phyloP scores from a whole-genome alignment of 345 rosid species.

The Fremontodendron californicum region DNA sequence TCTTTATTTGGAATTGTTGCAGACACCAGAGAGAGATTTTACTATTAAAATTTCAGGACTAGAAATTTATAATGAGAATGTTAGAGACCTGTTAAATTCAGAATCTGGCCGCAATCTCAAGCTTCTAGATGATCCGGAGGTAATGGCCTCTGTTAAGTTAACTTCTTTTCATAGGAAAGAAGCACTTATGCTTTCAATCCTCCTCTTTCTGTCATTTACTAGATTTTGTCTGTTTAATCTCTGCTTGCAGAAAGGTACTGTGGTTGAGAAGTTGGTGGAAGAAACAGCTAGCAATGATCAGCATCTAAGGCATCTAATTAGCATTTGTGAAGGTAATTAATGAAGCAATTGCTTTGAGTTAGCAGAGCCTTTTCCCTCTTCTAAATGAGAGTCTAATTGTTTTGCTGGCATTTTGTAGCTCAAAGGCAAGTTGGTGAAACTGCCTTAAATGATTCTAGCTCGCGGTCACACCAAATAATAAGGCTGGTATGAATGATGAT shows the following conservation, averaged over 20 bases:
- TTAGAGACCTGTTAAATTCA: slow-evolving; percentile 80
- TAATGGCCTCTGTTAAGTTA: slow-evolving; percentile 23
- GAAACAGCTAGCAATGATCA: slow-evolving; percentile 76
- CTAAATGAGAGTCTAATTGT: slow-evolving; percentile 19
- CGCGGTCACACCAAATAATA: slow-evolving; percentile 96
- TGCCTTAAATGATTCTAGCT: slow-evolving; percentile 92
- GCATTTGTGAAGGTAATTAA: slow-evolving; percentile 84
- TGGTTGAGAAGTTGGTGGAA: slow-evolving; percentile 93
- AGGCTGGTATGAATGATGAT: slow-evolving; percentile 57
- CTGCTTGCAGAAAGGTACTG: slow-evolving; percentile 81
- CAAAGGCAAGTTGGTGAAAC: slow-evolving; percentile 99
- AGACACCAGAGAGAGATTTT: slow-evolving; percentile 98
- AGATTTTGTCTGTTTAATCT: slow-evolving; percentile 14
- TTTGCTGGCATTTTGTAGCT: slow-evolving; percentile 42
- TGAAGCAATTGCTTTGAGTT: slow-evolving; percentile 10
- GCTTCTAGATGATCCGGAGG: slow-evolving; percentile 99
- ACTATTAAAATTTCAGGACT: slow-evolving; percentile 89
- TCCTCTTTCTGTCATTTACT: slow-evolving; percentile 6
- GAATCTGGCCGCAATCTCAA: slow-evolving; percentile 90
- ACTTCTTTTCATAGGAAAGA: neutral
- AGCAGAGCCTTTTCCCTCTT: neutral
- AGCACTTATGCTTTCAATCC: neutral
- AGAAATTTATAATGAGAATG: slow-evolving; percentile 97
- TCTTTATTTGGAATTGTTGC: slow-evolving; percentile 27
- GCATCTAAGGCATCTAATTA: slow-evolving; percentile 77